Base-by-base conservation (phyloP, 495 filamentous ascomycete genomes). In the Trichoderma erinaceum region DNA sequence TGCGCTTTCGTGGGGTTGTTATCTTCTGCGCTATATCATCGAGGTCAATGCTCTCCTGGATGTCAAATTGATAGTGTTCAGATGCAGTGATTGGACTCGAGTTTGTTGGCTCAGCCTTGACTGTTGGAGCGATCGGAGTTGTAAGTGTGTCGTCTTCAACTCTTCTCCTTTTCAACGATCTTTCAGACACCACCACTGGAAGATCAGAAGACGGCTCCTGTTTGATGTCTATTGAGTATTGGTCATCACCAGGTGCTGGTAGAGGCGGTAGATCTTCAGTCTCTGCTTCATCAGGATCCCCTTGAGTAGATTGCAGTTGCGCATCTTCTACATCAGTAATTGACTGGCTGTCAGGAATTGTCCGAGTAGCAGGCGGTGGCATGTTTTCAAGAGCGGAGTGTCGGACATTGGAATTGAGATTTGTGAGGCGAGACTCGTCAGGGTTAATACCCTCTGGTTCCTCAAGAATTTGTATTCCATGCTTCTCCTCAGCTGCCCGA, bases 31-130 rank as follows among this genome's bases (percentile, higher is more conserved):
- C 87, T 64, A 90, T 83, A 65, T 89, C 86, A 76, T 95, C 91
- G 13, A 94, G 80, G 75, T 95, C 91, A 41, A 92, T 83, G 66
- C 89, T 92, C 70, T 85, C 79, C 66, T 84, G 71, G 6, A 77
- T 74, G 25, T 75, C 69, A 66, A 83, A 78, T 23, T 65, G n/a
- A 63, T 18, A 69, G 67, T 21, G 69, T 67, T 68, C 74, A 76
- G 56, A 61, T 23, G 56, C 65, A 46, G 65, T 15, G 27, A 43
- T 66, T 1, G 65, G 44, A 15, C 65, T 46, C 0, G 38, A 44
- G 13, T 32, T 23, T 1, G 0, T 50, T 7, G 65, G 64, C 66
- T 76, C 70, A 43, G 64, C 71, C 68, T 82, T 83, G 18, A 82
- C 68, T 67, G 65, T 69, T 3, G 68, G 70, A 21, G 61, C 35